phyloP scores from a whole-genome alignment of 2,329 filamentous ascomycete species.

The Penicillium oxalicum region DNA sequence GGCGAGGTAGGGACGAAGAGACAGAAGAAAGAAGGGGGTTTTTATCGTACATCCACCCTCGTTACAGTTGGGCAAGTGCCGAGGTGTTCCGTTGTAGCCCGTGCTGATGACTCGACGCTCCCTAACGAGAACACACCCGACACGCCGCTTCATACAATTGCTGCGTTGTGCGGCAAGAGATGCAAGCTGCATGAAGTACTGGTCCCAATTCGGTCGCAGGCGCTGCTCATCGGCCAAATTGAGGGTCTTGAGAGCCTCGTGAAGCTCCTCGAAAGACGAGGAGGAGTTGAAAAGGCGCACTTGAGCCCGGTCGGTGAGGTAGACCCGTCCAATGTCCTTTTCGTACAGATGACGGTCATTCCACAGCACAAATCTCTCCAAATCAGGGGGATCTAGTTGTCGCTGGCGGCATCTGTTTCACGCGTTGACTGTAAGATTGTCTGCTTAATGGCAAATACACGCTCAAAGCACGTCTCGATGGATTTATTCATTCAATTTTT shows the following conservation, averaged over 20 bases:
- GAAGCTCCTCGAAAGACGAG: constrained; percentile 62
- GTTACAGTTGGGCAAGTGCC: constrained; percentile 81
- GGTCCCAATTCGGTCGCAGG: constrained; percentile 86
- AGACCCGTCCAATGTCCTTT: constrained; percentile 57
- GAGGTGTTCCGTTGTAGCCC: constrained; percentile 95
- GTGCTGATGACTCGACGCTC: constrained; percentile 86
- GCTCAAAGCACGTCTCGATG: background rate
- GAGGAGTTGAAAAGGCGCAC: constrained; percentile 84
- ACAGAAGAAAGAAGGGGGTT: background rate
- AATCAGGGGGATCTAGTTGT: constrained; percentile 46
- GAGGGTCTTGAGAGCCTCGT: constrained; percentile 64
- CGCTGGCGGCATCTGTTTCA: constrained; percentile 43
- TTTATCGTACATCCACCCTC: constrained; percentile 71
- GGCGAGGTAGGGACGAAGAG: background rate
- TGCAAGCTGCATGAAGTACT: constrained; percentile 97
- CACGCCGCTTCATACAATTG: constrained; percentile 97
- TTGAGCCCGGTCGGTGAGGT: constrained; percentile 73
- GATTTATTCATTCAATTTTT: background rate
- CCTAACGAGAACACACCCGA: constrained; percentile 86
- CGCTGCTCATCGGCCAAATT: constrained; percentile 73
- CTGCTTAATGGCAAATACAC: background rate
- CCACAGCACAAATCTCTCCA: constrained; percentile 56
- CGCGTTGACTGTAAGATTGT: background rate
- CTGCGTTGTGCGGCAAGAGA: constrained; percentile 81
- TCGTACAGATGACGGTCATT: constrained; percentile 73